These are phyloP conservation scores for Podaxis sp. DNA, from an alignment of 768 basidiomycete genomes.

Conservation along the genomic window DNA sequence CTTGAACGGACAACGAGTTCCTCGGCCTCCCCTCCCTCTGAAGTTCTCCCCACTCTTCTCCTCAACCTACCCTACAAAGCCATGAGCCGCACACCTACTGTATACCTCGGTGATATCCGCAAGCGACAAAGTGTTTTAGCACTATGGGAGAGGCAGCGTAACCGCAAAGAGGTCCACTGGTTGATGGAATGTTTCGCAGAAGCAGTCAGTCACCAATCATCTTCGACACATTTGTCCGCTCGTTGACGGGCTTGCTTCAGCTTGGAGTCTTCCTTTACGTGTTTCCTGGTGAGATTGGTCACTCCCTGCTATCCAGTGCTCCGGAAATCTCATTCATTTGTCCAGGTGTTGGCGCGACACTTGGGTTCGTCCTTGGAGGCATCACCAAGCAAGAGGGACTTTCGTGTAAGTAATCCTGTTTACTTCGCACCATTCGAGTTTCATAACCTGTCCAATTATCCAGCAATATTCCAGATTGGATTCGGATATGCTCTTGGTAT, in stretches of 20 bases:
- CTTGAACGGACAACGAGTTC: not conserved
- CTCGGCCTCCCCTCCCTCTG: not conserved
- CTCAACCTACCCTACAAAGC: constrained; percentile 1
- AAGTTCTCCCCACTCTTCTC: not conserved
- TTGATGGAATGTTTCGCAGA: constrained; percentile 62
- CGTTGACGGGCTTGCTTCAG: constrained; percentile 29
- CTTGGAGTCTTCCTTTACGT: constrained; percentile 63
- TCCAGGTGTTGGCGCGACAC: constrained; percentile 55
- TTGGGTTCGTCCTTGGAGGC: constrained; percentile 48
- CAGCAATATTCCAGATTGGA: constrained; percentile 59
- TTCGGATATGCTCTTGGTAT: constrained; percentile 60
- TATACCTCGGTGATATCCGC: constrained; percentile 44
- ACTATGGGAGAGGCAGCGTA: constrained; percentile 51
- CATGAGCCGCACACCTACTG: constrained; percentile 22
- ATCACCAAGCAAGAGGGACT: constrained; percentile 39
- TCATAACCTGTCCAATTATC: constrained; percentile 5
- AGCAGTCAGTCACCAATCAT: constrained; percentile 35
- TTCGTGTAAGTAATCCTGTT: constrained; percentile 43
- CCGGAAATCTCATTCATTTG: not conserved
- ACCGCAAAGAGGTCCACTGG: constrained; percentile 46
- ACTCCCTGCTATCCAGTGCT: not conserved
- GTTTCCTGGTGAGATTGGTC: constrained; percentile 42
- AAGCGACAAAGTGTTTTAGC: constrained; percentile 38
- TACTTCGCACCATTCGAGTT: not conserved
- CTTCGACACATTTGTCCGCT: not conserved